Evolutionary conservation across 2,329 filamentous ascomycete species (phyloP).

Genomic region (Beauveria asiatica): DNA sequence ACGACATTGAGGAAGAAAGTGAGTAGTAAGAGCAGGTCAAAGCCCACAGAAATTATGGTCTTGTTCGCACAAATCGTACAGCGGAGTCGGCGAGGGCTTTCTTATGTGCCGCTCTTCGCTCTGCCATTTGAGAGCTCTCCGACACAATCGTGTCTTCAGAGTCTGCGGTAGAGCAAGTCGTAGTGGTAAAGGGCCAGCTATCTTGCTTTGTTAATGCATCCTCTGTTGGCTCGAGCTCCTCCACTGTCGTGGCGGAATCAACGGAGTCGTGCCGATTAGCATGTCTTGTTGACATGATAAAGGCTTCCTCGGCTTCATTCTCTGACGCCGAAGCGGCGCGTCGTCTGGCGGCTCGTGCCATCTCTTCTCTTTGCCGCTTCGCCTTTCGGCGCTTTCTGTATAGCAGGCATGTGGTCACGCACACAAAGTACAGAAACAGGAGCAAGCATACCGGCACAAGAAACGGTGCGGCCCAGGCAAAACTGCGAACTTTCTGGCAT

Average conservation of each 20-base stretch:
- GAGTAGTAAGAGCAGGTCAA: neutral
- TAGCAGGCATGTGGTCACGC: slow-evolving; percentile 20
- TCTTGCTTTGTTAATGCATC: slow-evolving; percentile 8
- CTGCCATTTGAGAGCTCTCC: slow-evolving; percentile 5
- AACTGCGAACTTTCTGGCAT: slow-evolving; percentile 15
- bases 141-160: slow-evolving; percentile 10
- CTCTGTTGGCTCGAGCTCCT: slow-evolving; percentile 2
- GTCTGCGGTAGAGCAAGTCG: neutral
- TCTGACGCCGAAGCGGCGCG: slow-evolving; percentile 1
- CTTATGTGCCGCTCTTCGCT: slow-evolving; percentile 7
- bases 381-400: slow-evolving; percentile 20
- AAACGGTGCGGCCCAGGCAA: slow-evolving; percentile 22
- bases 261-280: slow-evolving; percentile 13
- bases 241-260: slow-evolving; percentile 10
- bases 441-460: slow-evolving; percentile 23
- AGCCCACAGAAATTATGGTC: neutral
- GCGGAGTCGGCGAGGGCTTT: slow-evolving; percentile 5
- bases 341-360: neutral
- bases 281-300: slow-evolving; percentile 6
- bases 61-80: slow-evolving; percentile 11
- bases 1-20: neutral
- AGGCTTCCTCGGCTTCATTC: slow-evolving; percentile 13
- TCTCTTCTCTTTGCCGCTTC: slow-evolving; percentile 15
- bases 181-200: slow-evolving; percentile 11
- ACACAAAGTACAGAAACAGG: slow-evolving; percentile 21